A percentile compares a stretch with the other conserved stretches of the same genome.
phyloP scores from a whole-genome alignment of 73 alveolate species.

The Paraurostyla sp. region DNA sequence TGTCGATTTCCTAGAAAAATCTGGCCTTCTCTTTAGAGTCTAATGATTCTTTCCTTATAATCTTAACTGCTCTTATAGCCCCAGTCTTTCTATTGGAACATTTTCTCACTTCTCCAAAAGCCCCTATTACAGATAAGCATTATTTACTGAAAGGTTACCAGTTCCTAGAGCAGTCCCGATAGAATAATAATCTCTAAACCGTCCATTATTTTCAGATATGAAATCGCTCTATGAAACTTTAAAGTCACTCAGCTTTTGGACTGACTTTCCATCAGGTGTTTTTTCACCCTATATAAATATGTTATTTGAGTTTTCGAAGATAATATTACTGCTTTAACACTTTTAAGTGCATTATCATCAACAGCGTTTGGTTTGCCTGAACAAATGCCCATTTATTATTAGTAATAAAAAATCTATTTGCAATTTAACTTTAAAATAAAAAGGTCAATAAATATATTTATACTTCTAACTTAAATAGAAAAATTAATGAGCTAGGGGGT shows the following conservation, averaged over 20 bases:
- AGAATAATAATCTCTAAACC: conserved; percentile 68
- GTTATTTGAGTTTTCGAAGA: neutral
- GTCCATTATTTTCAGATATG: conserved; percentile 66
- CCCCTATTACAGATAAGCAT: conserved; percentile 2
- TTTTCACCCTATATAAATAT: neutral
- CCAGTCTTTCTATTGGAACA: conserved; percentile 70
- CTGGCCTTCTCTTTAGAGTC: conserved; percentile 60
- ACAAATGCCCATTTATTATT: conserved; percentile 9
- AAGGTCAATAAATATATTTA: no score
- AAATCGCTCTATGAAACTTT: conserved; percentile 57
- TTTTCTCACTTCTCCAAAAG: conserved; percentile 75
- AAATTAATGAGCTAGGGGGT: no score
- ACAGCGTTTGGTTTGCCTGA: neutral
- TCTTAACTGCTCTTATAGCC: conserved; percentile 76
- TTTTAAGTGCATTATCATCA: conserved; percentile 1
- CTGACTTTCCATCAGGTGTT: conserved; percentile 4
- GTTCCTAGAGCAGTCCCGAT: conserved; percentile 68
- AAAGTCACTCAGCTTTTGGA: conserved; percentile 50
- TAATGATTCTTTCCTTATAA: conserved; percentile 68
- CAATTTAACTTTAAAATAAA: no score
- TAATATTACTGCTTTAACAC: neutral
- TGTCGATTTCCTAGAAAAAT: conserved; percentile 81
- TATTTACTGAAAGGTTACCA: neutral
- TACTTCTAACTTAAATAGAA: no score
- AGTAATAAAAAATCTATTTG: neutral